Conservation (phyloP, 768 basidiomycete species). For the Lentinula raphanica region DNA sequence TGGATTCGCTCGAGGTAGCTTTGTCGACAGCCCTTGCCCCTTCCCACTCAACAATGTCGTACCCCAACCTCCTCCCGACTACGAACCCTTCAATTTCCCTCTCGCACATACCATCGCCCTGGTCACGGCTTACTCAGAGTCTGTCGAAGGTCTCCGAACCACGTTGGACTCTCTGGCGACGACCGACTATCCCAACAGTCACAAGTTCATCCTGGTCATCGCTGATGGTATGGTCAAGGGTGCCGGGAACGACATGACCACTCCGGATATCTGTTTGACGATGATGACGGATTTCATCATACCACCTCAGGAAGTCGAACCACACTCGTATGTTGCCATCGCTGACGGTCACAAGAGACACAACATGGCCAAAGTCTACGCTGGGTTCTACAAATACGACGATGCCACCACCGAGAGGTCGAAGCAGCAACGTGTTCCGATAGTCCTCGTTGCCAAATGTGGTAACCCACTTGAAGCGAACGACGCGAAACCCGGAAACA, state of each 20-base stretch:
- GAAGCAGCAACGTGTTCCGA: conserved; percentile 96
- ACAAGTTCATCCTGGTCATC: conserved; percentile 93
- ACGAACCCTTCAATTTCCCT: conserved; percentile 94
- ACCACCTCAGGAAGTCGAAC: conserved; percentile 75
- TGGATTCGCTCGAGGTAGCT: conserved; percentile 38
- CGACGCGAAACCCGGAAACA: conserved; percentile 94
- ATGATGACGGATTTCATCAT: conserved; percentile 98
- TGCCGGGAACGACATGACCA: conserved; percentile 81
- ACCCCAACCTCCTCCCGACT: conserved; percentile 87
- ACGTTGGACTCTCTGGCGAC: conserved; percentile 98
- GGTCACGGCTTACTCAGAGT: conserved; percentile 98
- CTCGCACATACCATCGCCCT: conserved; percentile 91
- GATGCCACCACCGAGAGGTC: conserved; percentile 80
- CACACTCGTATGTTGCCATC: conserved; percentile 96
- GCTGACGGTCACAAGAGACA: conserved; percentile 99
- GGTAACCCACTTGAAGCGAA: conserved; percentile 88
- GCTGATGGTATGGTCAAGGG: conserved; percentile 99
- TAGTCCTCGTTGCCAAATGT: conserved; percentile 92
- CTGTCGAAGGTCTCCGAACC: conserved; percentile 90
- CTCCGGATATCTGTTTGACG: conserved; percentile 86
- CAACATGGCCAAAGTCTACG: conserved; percentile 98
- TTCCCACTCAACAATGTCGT: conserved; percentile 91
- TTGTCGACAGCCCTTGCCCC: conserved; percentile 73
- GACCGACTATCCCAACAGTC: conserved; percentile 96
- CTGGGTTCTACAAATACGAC: conserved; percentile 96